phyloP scores from a whole-genome alignment of 352 stramenopile species.

The Phytopythium sindhum region DNA sequence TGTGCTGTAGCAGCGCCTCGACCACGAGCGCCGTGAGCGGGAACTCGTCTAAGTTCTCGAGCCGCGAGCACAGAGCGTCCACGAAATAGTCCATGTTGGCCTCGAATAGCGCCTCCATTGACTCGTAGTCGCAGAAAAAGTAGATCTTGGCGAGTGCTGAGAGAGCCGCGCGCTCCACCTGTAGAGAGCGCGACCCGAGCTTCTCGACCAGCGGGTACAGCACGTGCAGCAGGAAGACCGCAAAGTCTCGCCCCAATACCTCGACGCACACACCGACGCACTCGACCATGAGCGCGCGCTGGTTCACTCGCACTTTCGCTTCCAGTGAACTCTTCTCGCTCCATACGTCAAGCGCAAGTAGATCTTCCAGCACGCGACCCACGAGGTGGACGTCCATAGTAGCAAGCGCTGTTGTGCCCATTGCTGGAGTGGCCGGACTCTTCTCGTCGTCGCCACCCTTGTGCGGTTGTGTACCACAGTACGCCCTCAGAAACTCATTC shows the following conservation, averaged over 20 bases:
- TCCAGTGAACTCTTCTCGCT: constrained; percentile 14
- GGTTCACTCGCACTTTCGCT: constrained; percentile 22
- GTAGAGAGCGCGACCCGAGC: constrained; percentile 47
- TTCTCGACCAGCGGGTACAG: constrained; percentile 86
- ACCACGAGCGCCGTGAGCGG: constrained; percentile 75
- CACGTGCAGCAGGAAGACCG: constrained; percentile 60
- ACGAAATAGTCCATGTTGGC: constrained; percentile 89
- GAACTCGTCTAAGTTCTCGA: constrained; percentile 67
- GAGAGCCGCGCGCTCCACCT: constrained; percentile 72
- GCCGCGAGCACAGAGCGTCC: constrained; percentile 65
- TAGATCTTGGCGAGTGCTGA: constrained; percentile 65
- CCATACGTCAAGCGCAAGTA: constrained; percentile 52
- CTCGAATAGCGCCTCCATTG: constrained; percentile 63
- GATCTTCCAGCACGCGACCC: constrained; percentile 70
- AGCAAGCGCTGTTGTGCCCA: background rate
- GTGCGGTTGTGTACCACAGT: constrained; percentile 7
- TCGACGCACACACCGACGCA: constrained; percentile 72
- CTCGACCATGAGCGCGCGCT: constrained; percentile 69
- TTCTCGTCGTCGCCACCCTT: background rate
- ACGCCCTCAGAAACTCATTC: constrained; percentile 54
- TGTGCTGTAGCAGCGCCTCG: constrained; percentile 63
- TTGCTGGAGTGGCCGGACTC: background rate
- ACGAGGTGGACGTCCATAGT: constrained; percentile 59
- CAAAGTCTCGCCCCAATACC: constrained; percentile 49
- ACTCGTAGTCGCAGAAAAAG: constrained; percentile 50